Evolutionary conservation across 2,329 filamentous ascomycete species (phyloP), one percentile per base, ranked within the genome.

Genomic region (Arthrobotrys megalospora): DNA sequence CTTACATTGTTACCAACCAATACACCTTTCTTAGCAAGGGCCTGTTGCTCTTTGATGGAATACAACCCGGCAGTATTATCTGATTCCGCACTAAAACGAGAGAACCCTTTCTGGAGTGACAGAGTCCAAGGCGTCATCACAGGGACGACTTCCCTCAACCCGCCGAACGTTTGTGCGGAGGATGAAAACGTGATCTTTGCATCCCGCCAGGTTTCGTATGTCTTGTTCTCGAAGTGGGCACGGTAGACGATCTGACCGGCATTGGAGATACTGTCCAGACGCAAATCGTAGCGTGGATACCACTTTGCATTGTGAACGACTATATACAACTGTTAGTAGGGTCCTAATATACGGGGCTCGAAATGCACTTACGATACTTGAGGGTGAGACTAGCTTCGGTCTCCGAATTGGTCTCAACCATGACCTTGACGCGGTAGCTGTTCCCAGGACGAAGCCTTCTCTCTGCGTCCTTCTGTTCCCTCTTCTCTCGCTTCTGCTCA

Each of bases 161-260:
- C 87, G 1, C 87, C 86, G 66, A 89, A 90, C 4, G 86, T 86
- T 2, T 89, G 88, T 81, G 91, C 88, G 0, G 89, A 91, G 0
- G 89, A 91, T 1, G 90, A 91, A 4, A 92, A 86, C 0, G 86
- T 87, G 43, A 92, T 84, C 79, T 87, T 88, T 82, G 88, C 88
- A 83, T 88, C 87, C 34, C 85, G 85, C 90, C 90, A 92, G 0
- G 87, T 88, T 84, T 92, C 90, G 0, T 88, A 89, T 0, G 89
- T 91, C 63, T 85, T 85, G 83, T 92, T 92, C 71, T 86, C 87
- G 65, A 91, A 87, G 80, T 88, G 87, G 1, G 90, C 90, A 68
- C 90, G 88, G 82, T 91, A 92, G 80, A 87, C 87, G 12, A 91
- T 85, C 3, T 66, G 63, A 1, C 83, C 84, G 3, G 80, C 82